Base-by-base conservation (phyloP, 23 red algal genomes). In the Chondrus crispus region DNA sequence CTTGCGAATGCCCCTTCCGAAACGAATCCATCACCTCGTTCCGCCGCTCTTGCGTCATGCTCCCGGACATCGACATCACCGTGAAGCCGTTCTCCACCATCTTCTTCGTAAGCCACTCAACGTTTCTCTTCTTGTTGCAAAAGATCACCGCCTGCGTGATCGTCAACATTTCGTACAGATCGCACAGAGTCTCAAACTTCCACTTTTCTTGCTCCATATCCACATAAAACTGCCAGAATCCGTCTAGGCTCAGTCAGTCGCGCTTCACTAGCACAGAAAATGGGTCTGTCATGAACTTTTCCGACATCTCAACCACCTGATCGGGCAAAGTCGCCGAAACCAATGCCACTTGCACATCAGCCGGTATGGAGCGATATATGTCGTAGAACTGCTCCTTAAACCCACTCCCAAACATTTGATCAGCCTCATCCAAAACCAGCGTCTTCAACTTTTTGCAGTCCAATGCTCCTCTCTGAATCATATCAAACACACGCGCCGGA, bases 331-430 rank as follows among this genome's bases (percentile, higher is more conserved):
- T 98, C 4, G 95, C 95, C 19, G 81, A 89, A 12, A 98, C 91
- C 24, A 98, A 91, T 33, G 91, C 93, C 19, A 98, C 91, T 45
- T 96, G 95, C 30, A 84, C 63, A 5, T 53, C 74, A 8, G 95
- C 47, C 10, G 90, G 91, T 19, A 94, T 64, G 54, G 70, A 85
- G 14, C 91, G 77, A 68, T 95, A 98, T 41, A 98, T 92, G 38
- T 98, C 95, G 72, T 98, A 98, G 12, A 98, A 78, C 88, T 94
- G 95, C 64, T 98, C 95, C 64, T 98, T 94, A 51, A 98, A 94
- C 40, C 95, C 95, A 51, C 54, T 62, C 2, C 58, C 68, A 44
- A 98, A 85, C 95, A 98, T 98, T 44, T 98, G 91, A 74, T 98
- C 95, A 13, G 95, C 95, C 76, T 98, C 95, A 57, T 98, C 95